Percentiles rank a stretch among this genome's conserved stretches.
phyloP scores from a whole-genome alignment of 2,329 filamentous ascomycete genomes.

The Neofusicoccum sp. region DNA sequence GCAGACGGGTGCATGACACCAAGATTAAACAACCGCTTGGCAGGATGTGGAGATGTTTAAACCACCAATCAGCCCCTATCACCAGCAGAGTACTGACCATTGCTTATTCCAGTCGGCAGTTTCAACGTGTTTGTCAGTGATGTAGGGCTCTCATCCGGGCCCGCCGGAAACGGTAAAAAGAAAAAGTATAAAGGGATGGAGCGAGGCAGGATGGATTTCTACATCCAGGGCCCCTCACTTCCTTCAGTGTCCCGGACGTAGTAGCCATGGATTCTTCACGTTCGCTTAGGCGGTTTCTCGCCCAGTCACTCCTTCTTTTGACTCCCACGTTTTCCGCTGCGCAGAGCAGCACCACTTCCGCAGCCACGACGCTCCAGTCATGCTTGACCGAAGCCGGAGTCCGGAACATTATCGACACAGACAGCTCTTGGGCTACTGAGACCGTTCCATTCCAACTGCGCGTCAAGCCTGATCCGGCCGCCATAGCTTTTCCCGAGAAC shows the following conservation, averaged over 20 bases:
- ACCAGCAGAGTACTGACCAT: background rate
- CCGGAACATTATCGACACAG: constrained; percentile 16
- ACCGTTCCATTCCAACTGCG: constrained; percentile 25
- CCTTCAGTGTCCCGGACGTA: background rate
- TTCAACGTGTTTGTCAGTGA: background rate
- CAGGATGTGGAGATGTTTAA: constrained; percentile 1
- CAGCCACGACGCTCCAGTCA: constrained; percentile 21
- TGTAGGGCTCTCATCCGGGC: background rate
- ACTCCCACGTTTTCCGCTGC: background rate
- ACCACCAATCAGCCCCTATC: constrained; percentile 7
- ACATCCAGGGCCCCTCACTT: background rate
- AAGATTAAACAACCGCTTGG: constrained; percentile 8
- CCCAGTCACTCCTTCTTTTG: constrained; percentile 9
- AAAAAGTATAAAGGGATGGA: background rate
- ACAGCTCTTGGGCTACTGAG: constrained; percentile 21
- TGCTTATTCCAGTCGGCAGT: background rate
- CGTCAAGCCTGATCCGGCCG: constrained; percentile 26
- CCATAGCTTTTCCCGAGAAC: constrained; percentile 22
- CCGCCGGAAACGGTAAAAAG: background rate
- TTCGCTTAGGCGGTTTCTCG: constrained; percentile 1
- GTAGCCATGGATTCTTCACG: constrained; percentile 1
- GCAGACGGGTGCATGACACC: background rate
- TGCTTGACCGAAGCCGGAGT: constrained; percentile 22
- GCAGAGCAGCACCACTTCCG: background rate
- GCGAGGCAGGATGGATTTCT: background rate